Evolutionary conservation across 805 yeast species (phyloP), one percentile per base, ranked within the genome.

Genomic region (Pichia pseudocactophila): DNA sequence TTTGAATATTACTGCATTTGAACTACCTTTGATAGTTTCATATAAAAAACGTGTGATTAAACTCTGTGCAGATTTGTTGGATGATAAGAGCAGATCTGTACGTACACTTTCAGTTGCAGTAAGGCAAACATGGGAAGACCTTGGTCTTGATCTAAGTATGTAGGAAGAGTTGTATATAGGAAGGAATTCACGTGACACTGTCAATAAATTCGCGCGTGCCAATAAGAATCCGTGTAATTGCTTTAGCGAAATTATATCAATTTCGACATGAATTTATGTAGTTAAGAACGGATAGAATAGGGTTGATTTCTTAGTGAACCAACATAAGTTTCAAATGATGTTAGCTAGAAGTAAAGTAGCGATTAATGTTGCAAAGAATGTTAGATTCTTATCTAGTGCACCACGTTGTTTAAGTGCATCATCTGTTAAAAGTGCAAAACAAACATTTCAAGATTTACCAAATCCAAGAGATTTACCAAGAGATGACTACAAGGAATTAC

Each of bases 31-130:
- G 42, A 53, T 82, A 41, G 63, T 73, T 18, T 78, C 80, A 5
- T 81, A 69, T 53, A 76, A 73, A 55, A 56, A 56, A 4, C 60
- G 58, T 10, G 65, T 85, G 10, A 65, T 84, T 30, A 58, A 52
- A 16, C 69, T 66, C 12, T 62, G 84, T 36, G 65, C 64, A 1
- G 57, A 54, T 1, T 78, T 73, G 0, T 64, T 92, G 48, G 92
- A 82, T 50, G 96, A 90, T 58, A 71, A 69, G 37, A 80, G 70
- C 55, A 73, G 98, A 59, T 64, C 61, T 2, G 85, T 90, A 2
- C 74, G 98, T 55, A 81, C 78, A 56, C 69, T 76, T 40, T 82
- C 90, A 7, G 79, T 83, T 41, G 87, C 82, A 51, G 76, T 90
- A 42, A 74, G 96, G 55, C 97, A 90, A 57, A 65, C 70, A 0